Base-by-base conservation (phyloP, 2,329 filamentous ascomycete species). In the Aureobasidium leucospermi region DNA sequence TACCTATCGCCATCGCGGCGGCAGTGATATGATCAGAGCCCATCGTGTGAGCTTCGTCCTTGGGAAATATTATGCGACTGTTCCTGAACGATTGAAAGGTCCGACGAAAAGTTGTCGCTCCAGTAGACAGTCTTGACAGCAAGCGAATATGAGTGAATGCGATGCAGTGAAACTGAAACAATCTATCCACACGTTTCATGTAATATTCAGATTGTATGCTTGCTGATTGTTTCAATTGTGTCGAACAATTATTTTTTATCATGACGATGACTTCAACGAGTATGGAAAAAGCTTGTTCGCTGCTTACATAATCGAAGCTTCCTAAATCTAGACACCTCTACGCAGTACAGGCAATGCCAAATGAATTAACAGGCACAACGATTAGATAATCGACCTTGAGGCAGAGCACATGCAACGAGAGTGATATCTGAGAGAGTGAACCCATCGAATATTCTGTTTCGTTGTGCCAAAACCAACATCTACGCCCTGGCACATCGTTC, bases 231-330 rank as follows among this genome's bases (percentile, higher is more conserved):
- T 23, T 23, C 23, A 23, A 23, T 23, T 23, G 38, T 52, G 34
- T 36, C 34, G 13, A 36, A 8, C 34, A 36, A 36, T 45, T n/a
- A 45, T 56, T 56, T 46, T 56, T 46, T 31, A 46, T 56, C 41
- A 13, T 29, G 39, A 46, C 31, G 41, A 56, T 56, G 52, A 56
- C 52, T 13, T 38, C 41, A 42, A 45, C 36, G 39, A 39, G 23
- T 29, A 32, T 9, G 45, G 15, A 46, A 45, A 56, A 56, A 56
- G 52, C 52, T 56, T 56, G 41, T 41, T 19, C 29, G 2, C 1
- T 6, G 52, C 52, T 56, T 56, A 56, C 52, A 56, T 56, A 56
- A 56, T n/a, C 52, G 10, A 15, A 34, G 41, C 15, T 43, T 43
- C 15, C 28, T 23, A 51, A n/a, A 15, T 23, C 16, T n/a, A 13